These are phyloP conservation scores for Penicillium sumatraense DNA, from an alignment of 2,329 filamentous ascomycete species.

Conservation along the genomic window DNA sequence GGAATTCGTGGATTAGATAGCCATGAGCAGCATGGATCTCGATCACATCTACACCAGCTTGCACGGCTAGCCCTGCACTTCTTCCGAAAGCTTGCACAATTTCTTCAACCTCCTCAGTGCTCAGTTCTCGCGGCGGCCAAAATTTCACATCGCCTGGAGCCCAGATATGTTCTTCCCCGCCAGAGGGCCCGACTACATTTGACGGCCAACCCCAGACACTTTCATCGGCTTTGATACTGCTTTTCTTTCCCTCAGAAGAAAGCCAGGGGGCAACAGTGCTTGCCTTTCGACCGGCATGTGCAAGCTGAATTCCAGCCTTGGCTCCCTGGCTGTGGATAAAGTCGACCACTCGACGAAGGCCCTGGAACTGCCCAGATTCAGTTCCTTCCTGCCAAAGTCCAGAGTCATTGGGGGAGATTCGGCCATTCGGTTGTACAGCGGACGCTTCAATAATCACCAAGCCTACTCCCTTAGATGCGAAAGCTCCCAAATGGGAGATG, in stretches of 20 bases:
- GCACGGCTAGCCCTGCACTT: constrained; percentile 62
- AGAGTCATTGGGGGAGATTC: constrained; percentile 68
- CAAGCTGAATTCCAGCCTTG: constrained; percentile 78
- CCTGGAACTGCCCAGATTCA: constrained; percentile 66
- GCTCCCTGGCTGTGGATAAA: constrained; percentile 79
- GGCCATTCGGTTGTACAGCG: constrained; percentile 72
- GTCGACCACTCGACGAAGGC: constrained; percentile 68
- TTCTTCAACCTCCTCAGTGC: constrained; percentile 66
- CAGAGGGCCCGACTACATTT: constrained; percentile 48
- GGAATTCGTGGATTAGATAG: constrained; percentile 72
- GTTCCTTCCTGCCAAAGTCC: constrained; percentile 75
- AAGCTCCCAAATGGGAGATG: constrained; percentile 78
- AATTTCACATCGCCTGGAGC: constrained; percentile 64
- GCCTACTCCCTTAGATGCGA: constrained; percentile 73
- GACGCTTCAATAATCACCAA: constrained; percentile 79
- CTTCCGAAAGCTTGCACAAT: constrained; percentile 66
- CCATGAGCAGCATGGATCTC: constrained; percentile 81
- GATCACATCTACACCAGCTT: constrained; percentile 75
- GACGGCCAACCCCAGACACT: constrained; percentile 59
- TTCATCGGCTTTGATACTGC: constrained; percentile 46
- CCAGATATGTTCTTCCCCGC: constrained; percentile 58
- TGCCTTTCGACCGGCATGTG: constrained; percentile 73
- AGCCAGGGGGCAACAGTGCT: constrained; percentile 58
- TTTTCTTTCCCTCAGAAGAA: constrained; percentile 22
- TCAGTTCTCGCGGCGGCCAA: constrained; percentile 68